Evolutionary conservation across 192 early-diverging fungal species (phyloP), one percentile per base, ranked within the genome.

Genomic region (Coemansia nantahalensis): DNA sequence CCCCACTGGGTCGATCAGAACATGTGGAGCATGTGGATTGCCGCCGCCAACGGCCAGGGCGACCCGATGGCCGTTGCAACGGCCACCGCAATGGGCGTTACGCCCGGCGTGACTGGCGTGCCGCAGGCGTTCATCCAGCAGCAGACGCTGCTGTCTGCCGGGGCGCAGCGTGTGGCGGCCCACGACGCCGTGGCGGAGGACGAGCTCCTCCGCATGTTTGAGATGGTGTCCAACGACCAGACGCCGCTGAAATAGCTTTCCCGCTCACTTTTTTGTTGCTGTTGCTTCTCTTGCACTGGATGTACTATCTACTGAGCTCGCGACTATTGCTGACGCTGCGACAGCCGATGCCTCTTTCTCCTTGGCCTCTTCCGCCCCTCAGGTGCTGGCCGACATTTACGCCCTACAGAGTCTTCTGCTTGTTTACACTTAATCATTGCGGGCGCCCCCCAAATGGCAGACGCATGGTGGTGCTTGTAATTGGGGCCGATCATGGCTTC

Each of bases 41-140:
- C 65, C 12, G 72, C 72, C 5, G 72, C 72, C 2, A 68, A 76
- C 30, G 72, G 72, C 8, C 56, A 76, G 0, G 54, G 56, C 12
- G 54, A 59, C 36, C 39, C 65, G 3, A 54, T 65, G 0, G 61
- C 65, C 0, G 54, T 44, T 9, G 72, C 72, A 0, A 45, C 56
- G 7, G 72, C 72, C 1, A 76, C 72, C 5, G 72, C 72, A 0
- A 76, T 76, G 72, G 72, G 72, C 11, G 60, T 76, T 34, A 76
- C 72, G 19, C 72, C 72, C 11, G 72, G 72, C 10, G 50, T 76
- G 8, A 40, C 36, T 6, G 72, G 72, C 4, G 55, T 39, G 0
- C 72, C 72, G 18, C 53, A 63, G 21, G 31, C 45, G 16, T 76
- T 68, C 42, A 5, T 65, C 9, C 46, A 60, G 4, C 12, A 35